Conservation (phyloP, 257 asterid species). For the Cinchona pubescens region DNA sequence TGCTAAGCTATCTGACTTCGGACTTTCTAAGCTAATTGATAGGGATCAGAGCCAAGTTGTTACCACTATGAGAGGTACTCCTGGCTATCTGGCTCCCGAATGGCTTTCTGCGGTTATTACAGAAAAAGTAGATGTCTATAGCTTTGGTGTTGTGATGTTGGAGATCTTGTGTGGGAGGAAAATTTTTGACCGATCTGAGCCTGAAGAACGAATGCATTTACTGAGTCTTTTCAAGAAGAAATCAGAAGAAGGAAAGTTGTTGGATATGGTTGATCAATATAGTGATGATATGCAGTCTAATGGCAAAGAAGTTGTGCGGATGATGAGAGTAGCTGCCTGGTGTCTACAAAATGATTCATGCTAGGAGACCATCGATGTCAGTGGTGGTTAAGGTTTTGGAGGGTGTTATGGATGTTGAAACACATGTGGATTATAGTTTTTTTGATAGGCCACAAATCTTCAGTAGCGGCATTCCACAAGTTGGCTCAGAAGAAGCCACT, state of each 20-base stretch:
- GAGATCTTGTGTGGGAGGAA: slow-evolving; percentile 29
- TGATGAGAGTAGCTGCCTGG: slow-evolving; percentile 27
- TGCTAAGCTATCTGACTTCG: slow-evolving; percentile 31
- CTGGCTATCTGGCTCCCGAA: slow-evolving; percentile 30
- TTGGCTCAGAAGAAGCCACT: too few relatives aligned
- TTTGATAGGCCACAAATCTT: too few relatives aligned
- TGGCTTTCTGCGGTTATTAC: slow-evolving; percentile 24
- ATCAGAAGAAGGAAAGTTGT: not conserved
- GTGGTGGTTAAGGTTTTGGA: slow-evolving; percentile 25
- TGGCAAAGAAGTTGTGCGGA: slow-evolving; percentile 8
- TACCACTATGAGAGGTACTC: slow-evolving; percentile 28
- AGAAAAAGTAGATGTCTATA: slow-evolving; percentile 28
- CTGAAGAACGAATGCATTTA: slow-evolving; percentile 18
- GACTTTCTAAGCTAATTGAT: slow-evolving; percentile 21
- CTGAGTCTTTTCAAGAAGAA: slow-evolving; percentile 16
- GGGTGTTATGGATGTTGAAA: slow-evolving; percentile 13
- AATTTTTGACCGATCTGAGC: slow-evolving; percentile 13
- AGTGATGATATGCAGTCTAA: slow-evolving; percentile 21
- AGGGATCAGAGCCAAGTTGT: slow-evolving; percentile 19
- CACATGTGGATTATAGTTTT: too few relatives aligned
- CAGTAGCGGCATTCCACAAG: too few relatives aligned
- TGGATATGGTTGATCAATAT: slow-evolving; percentile 17
- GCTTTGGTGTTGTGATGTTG: slow-evolving; percentile 26
- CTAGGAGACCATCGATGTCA: slow-evolving; percentile 33
- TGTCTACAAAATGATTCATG: slow-evolving; percentile 21